These are phyloP conservation scores for Colletotrichum sp. DNA, from an alignment of 2,329 filamentous ascomycete species.

Conservation along the genomic window DNA sequence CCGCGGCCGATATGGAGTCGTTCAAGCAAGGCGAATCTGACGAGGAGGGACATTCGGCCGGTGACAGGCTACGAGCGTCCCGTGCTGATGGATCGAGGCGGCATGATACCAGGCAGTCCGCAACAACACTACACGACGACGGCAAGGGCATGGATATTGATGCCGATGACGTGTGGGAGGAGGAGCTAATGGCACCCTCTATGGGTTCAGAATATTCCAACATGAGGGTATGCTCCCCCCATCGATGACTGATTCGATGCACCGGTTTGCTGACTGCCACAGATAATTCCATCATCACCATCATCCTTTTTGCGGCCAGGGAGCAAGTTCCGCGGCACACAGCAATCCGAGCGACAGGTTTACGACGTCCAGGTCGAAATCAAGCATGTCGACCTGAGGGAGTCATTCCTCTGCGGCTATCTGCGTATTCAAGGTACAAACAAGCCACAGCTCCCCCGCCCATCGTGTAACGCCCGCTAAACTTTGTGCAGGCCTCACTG, in stretches of 20 bases:
- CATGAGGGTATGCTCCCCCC: slow-evolving; percentile 34
- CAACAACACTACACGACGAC: neutral
- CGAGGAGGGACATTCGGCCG: slow-evolving; percentile 30
- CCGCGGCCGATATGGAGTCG: slow-evolving; percentile 33
- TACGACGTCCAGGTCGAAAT: slow-evolving; percentile 98
- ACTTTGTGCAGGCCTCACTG: slow-evolving; percentile 74
- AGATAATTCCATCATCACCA: slow-evolving; percentile 79
- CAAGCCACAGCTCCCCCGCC: slow-evolving; percentile 11
- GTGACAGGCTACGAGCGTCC: neutral
- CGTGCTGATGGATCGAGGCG: neutral
- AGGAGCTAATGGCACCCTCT: slow-evolving; percentile 37
- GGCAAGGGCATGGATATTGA: slow-evolving; percentile 30
- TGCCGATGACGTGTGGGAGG: slow-evolving; percentile 21
- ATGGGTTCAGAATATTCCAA: slow-evolving; percentile 44
- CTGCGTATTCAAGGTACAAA: slow-evolving; percentile 86
- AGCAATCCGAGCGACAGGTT: slow-evolving; percentile 89
- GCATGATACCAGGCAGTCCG: neutral
- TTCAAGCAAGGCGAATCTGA: slow-evolving; percentile 47
- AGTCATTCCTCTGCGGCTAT: slow-evolving; percentile 95
- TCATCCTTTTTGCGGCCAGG: slow-evolving; percentile 88
- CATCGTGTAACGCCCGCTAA: slow-evolving; percentile 5
- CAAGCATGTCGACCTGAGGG: slow-evolving; percentile 92
- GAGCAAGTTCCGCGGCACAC: slow-evolving; percentile 87
- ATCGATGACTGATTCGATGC: no score
- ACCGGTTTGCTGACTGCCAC: slow-evolving; percentile 1